Conservation (phyloP, 2,329 filamentous ascomycete genomes). For the Diplodia sapinea region DNA sequence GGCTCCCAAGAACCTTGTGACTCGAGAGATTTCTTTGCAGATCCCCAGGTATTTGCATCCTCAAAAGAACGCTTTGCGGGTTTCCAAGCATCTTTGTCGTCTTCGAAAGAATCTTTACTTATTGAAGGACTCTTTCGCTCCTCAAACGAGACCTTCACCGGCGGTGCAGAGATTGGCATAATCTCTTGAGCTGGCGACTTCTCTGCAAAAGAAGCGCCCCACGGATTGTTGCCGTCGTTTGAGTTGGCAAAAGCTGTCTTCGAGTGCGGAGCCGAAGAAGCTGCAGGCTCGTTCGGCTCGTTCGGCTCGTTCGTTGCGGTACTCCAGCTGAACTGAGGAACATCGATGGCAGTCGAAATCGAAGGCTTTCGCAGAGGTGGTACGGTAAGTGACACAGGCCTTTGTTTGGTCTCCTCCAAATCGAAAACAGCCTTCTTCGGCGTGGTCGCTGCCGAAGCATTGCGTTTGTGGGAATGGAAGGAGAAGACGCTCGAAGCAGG, state of each 20-base stretch:
- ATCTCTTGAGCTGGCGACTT: not conserved
- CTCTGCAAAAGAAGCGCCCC: constrained; percentile 8
- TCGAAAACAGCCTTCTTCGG: constrained; percentile 18
- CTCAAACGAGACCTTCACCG: constrained; percentile 6
- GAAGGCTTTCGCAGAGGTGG: constrained; percentile 5
- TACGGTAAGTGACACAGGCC: constrained; percentile 12
- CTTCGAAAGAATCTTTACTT: not conserved
- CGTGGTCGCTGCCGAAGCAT: constrained; percentile 8
- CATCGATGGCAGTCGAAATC: constrained; percentile 3
- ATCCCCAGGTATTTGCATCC: not conserved
- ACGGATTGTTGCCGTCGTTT: constrained; percentile 6
- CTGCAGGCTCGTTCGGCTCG: constrained; percentile 8
- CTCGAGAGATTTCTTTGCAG: constrained; percentile 6
- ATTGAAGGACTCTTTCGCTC: not conserved
- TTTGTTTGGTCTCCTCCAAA: constrained; percentile 26
- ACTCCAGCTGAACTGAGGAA: constrained; percentile 26
- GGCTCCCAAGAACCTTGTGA: not conserved
- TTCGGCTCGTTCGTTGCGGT: not conserved
- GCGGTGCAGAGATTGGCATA: constrained; percentile 8
- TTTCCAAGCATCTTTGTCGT: not conserved
- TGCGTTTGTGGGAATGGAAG: constrained; percentile 23
- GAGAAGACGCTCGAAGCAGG: constrained; percentile 25
- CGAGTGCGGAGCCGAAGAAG: constrained; percentile 18
- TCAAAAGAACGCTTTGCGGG: not conserved
- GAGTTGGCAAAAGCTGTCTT: constrained; percentile 15